These are phyloP conservation scores for Emmonsiellopsis sp. DNA, from an alignment of 2,329 filamentous ascomycete species.

Conservation along the genomic window DNA sequence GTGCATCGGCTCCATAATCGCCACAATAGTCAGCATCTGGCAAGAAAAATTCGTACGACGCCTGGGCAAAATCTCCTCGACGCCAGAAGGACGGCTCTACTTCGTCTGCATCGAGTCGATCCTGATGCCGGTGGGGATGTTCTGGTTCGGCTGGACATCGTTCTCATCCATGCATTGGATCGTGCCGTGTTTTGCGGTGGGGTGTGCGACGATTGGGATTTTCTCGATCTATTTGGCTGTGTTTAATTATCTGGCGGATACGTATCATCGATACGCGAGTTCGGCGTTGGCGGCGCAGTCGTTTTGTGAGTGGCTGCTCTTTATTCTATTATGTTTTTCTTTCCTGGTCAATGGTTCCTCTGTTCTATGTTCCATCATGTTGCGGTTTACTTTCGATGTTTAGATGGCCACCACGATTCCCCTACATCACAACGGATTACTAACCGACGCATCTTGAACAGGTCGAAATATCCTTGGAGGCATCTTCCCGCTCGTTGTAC, in stretches of 20 bases:
- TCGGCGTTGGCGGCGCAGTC: slow-evolving; percentile 79
- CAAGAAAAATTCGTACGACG: slow-evolving; percentile 58
- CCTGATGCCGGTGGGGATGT: slow-evolving; percentile 68
- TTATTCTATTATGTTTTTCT: neutral
- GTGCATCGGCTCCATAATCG: slow-evolving; percentile 55
- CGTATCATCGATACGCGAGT: slow-evolving; percentile 74
- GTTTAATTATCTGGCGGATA: slow-evolving; percentile 88
- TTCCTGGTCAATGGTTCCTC: neutral
- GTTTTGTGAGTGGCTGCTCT: slow-evolving; percentile 46
- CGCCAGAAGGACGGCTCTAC: slow-evolving; percentile 71
- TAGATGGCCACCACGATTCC: no score
- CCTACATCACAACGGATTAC: neutral
- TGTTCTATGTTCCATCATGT: no score
- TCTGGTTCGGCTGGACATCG: slow-evolving; percentile 69
- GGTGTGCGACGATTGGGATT: slow-evolving; percentile 72
- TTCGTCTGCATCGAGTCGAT: slow-evolving; percentile 69
- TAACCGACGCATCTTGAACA: slow-evolving; percentile 6
- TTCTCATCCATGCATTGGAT: slow-evolving; percentile 59
- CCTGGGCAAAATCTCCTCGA: slow-evolving; percentile 35
- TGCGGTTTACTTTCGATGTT: no score
- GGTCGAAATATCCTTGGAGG: slow-evolving; percentile 71
- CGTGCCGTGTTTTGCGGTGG: slow-evolving; percentile 58
- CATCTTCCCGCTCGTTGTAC: slow-evolving; percentile 67
- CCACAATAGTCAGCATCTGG: slow-evolving; percentile 59
- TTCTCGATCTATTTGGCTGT: slow-evolving; percentile 78